These are phyloP conservation scores for Ehretia macrophylla DNA, from an alignment of 257 asterid genomes.

Conservation along the genomic window DNA sequence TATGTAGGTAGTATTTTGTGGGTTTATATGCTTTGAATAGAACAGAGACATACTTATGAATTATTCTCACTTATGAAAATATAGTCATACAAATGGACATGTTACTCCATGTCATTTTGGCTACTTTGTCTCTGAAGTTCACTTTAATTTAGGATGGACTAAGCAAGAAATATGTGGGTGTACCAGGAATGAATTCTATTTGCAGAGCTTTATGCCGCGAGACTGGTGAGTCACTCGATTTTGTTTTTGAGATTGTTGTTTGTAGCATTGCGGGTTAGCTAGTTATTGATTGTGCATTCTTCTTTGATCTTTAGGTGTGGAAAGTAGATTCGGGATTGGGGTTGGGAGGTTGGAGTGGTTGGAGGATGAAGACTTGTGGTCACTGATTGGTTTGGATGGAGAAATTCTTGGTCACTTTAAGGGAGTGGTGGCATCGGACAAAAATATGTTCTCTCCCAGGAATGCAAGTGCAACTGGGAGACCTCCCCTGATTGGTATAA, in stretches of 20 bases:
- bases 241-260: neutral
- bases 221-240: constrained; percentile 49
- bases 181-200: constrained; percentile 90
- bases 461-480: constrained; percentile 58
- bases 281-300: neutral
- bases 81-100: neutral
- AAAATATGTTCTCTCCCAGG: constrained; percentile 58
- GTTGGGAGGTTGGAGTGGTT: constrained; percentile 74
- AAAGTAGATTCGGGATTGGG: constrained; percentile 62
- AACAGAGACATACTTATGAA: too few species aligned
- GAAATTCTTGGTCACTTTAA: constrained; percentile 58
- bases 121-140: constrained; percentile 5
- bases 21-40: too few species aligned
- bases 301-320: constrained; percentile 46
- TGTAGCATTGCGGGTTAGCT: neutral
- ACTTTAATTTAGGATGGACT: constrained; percentile 50
- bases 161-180: constrained; percentile 67
- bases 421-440: constrained; percentile 87
- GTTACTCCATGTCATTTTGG: neutral
- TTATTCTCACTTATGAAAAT: neutral
- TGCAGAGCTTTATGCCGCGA: constrained; percentile 71
- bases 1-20: too few species aligned
- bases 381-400: constrained; percentile 61
- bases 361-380: constrained; percentile 56
- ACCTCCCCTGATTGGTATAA: constrained; percentile 84